Evolutionary conservation across 1,139 yeast species (phyloP).

Genomic region (Lodderomyces parapsilosis): DNA sequence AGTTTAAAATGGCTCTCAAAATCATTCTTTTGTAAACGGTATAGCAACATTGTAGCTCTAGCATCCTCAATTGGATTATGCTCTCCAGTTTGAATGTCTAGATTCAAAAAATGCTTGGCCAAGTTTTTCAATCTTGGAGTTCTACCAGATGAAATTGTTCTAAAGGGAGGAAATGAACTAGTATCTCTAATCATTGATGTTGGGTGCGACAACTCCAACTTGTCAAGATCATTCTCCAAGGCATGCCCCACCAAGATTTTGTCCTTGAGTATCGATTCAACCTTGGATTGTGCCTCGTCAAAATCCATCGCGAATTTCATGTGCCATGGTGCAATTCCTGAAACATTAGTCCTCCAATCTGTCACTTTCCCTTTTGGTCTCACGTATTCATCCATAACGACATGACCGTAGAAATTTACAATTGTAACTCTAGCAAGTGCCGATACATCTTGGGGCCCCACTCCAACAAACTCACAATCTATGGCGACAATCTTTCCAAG

Average conservation of each 20-base stretch:
- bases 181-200: slow-evolving; percentile 69
- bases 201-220: slow-evolving; percentile 69
- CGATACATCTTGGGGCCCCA: slow-evolving; percentile 64
- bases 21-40: slow-evolving; percentile 41
- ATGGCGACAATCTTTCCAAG: slow-evolving; percentile 77
- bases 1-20: background rate
- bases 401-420: slow-evolving; percentile 78
- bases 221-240: slow-evolving; percentile 71
- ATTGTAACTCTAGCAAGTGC: slow-evolving; percentile 85
- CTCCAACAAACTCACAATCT: slow-evolving; percentile 95
- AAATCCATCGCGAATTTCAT: slow-evolving; percentile 68
- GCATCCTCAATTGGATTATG: slow-evolving; percentile 95
- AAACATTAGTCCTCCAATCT: slow-evolving; percentile 94
- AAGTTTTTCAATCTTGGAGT: slow-evolving; percentile 73
- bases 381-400: slow-evolving; percentile 71
- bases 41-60: slow-evolving; percentile 78
- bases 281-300: slow-evolving; percentile 61
- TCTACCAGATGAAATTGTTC: slow-evolving; percentile 59
- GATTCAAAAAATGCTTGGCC: slow-evolving; percentile 52
- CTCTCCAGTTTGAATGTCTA: slow-evolving; percentile 68
- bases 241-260: slow-evolving; percentile 83
- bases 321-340: slow-evolving; percentile 74
- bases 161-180: slow-evolving; percentile 57
- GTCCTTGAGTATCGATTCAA: slow-evolving; percentile 48
- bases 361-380: slow-evolving; percentile 73